A percentile compares a stretch with the other conserved stretches of the same genome.
phyloP scores from a whole-genome alignment of 768 basidiomycete species.

The Tremella yokohamensis region DNA sequence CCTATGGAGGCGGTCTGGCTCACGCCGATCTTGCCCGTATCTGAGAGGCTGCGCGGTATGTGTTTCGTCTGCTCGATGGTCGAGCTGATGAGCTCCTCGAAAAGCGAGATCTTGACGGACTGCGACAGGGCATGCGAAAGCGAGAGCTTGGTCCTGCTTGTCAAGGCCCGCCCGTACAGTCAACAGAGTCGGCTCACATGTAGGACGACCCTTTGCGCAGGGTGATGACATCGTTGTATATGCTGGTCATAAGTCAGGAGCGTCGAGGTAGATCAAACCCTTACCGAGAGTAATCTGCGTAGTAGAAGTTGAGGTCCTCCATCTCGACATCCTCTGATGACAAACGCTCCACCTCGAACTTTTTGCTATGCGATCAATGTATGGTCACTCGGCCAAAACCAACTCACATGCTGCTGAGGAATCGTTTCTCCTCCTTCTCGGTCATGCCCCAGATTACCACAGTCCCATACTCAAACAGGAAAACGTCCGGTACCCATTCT shows the following conservation, averaged over 20 bases:
- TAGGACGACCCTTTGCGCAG: conserved; percentile 90
- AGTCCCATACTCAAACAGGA: conserved; percentile 88
- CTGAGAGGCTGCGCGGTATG: conserved; percentile 85
- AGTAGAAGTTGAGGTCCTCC: conserved; percentile 96
- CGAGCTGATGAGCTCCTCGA: conserved; percentile 84
- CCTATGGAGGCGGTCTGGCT: conserved; percentile 38
- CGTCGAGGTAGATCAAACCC: conserved; percentile 11
- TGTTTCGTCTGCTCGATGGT: conserved; percentile 97
- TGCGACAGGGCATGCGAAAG: conserved; percentile 91
- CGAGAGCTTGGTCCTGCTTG: conserved; percentile 83
- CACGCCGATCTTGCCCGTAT: conserved; percentile 85
- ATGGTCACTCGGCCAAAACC: not conserved
- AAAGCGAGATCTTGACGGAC: conserved; percentile 96
- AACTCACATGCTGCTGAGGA: conserved; percentile 81
- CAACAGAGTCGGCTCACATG: conserved; percentile 61
- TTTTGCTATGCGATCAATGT: conserved; percentile 60
- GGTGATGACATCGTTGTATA: conserved; percentile 95
- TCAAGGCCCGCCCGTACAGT: not conserved
- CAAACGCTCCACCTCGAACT: conserved; percentile 87
- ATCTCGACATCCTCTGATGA: conserved; percentile 83
- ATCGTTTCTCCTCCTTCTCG: conserved; percentile 82
- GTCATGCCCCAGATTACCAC: conserved; percentile 99
- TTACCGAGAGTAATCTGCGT: conserved; percentile 90
- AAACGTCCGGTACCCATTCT: conserved; percentile 64
- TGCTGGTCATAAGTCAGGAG: no score